These are phyloP conservation scores for Globisporangium uncinulatum DNA, from an alignment of 352 stramenopile genomes.

Conservation along the genomic window DNA sequence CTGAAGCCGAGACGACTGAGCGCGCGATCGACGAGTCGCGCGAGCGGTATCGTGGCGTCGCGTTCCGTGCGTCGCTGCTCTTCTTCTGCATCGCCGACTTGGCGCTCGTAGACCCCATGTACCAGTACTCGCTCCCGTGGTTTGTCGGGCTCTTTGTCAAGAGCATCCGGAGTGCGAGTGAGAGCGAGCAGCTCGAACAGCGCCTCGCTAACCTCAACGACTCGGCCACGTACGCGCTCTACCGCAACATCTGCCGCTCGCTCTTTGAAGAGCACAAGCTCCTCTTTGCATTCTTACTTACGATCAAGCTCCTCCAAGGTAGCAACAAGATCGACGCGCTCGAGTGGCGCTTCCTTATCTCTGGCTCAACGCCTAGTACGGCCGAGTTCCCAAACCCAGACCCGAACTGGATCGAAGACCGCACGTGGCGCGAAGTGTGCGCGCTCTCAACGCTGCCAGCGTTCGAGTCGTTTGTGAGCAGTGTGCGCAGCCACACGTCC, in stretches of 20 bases:
- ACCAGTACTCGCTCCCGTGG: conserved; percentile 93
- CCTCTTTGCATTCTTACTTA: conserved; percentile 91
- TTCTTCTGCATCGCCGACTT: conserved; percentile 93
- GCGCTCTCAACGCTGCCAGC: conserved; percentile 29
- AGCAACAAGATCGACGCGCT: conserved; percentile 75
- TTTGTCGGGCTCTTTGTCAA: conserved; percentile 91
- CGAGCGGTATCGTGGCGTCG: conserved; percentile 86
- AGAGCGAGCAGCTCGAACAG: conserved; percentile 81
- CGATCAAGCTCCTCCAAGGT: conserved; percentile 81
- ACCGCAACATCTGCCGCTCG: conserved; percentile 91
- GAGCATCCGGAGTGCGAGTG: conserved; percentile 76
- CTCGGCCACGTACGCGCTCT: conserved; percentile 91
- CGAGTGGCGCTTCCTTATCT: conserved; percentile 94
- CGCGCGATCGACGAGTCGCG: conserved; percentile 88
- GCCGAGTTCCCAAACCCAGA: conserved; percentile 22
- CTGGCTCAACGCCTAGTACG: conserved; percentile 55
- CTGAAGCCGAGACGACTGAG: conserved; percentile 89
- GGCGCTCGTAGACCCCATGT: conserved; percentile 90
- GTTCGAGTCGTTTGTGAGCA: conserved; percentile 21
- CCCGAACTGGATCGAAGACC: conserved; percentile 31
- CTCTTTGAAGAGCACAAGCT: conserved; percentile 95
- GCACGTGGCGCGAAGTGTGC: conserved; percentile 33
- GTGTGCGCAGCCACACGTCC: conserved; percentile 17
- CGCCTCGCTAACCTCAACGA: conserved; percentile 87
- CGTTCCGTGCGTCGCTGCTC: conserved; percentile 84